Percentiles rank a stretch among this genome's conserved stretches.
Evolutionary conservation across 2,329 filamentous ascomycete genomes (phyloP).

Genomic region (Plectosphaerella cucumerina): DNA sequence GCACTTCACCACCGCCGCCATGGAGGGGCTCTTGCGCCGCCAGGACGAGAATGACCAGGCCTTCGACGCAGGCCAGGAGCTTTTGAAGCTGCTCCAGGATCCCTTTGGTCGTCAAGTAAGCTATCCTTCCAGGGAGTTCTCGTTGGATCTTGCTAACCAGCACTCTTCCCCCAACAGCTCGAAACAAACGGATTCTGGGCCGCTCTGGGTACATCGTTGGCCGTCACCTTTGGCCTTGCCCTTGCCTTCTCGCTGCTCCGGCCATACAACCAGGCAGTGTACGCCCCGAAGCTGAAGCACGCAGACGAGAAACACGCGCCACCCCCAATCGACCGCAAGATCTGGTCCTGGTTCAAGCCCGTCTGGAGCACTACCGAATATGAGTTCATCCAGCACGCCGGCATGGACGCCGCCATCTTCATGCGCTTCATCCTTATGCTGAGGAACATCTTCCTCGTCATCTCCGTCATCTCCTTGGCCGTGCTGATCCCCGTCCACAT

Average conservation of each 20-base stretch:
- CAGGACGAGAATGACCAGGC: neutral
- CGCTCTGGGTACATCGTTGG: slow-evolving; percentile 76
- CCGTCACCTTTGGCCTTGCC: slow-evolving; percentile 68
- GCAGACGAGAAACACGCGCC: slow-evolving; percentile 87
- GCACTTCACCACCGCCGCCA: too few relatives aligned
- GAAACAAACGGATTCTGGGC: slow-evolving; percentile 64
- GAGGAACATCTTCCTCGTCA: slow-evolving; percentile 76
- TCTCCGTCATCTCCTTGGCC: slow-evolving; percentile 68
- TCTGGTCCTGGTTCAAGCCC: slow-evolving; percentile 82
- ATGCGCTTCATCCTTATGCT: slow-evolving; percentile 87
- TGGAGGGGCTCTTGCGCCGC: too few relatives aligned
- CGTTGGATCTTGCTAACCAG: neutral
- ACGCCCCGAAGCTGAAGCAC: slow-evolving; percentile 90
- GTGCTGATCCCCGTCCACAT: slow-evolving; percentile 82
- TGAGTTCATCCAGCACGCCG: slow-evolving; percentile 74
- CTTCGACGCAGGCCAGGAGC: slow-evolving; percentile 32
- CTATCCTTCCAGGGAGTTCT: neutral
- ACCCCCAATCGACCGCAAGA: slow-evolving; percentile 78
- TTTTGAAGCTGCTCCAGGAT: slow-evolving; percentile 44
- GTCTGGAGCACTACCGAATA: slow-evolving; percentile 74
- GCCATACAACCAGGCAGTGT: slow-evolving; percentile 87
- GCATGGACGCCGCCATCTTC: slow-evolving; percentile 88
- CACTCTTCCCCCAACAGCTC: slow-evolving; percentile 24
- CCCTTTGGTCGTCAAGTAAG: slow-evolving; percentile 45
- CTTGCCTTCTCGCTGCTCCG: slow-evolving; percentile 83